Evolutionary conservation across 2,329 filamentous ascomycete genomes (phyloP), one percentile per base, ranked within the genome.

Genomic region (Alternaria novae-zelandiae): DNA sequence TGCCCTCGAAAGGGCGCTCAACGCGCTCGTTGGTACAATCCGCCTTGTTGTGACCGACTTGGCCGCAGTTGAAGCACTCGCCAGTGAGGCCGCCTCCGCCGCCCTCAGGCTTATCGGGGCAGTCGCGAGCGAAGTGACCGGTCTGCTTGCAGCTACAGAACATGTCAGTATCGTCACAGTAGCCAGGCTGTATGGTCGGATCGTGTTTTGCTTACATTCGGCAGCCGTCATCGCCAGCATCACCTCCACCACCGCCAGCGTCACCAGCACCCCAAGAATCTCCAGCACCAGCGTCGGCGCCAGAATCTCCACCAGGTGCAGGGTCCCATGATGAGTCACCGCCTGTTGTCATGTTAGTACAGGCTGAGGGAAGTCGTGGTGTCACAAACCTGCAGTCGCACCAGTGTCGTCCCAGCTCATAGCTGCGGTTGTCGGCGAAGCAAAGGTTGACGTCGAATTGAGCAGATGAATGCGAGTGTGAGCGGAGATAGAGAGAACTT

Each of bases 61-160:
- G 78, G 56, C 86, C 86, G 66, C 88, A 90, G 78, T 89, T 89
- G 83, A 80, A 89, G 81, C 87, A 89, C 47, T 81, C 82, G 21
- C 84, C 81, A 13, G 74, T 81, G 72, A 79, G 76, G 17, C 75
- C 73, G 44, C 72, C 68, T 17, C 74, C 72, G 36, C 73, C 69
- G 41, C 74, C 73, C 26, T 68, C 65, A 21, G 73, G 74, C 80
- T 83, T 80, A 50, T 83, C 74, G 2, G 83, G 81, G 64, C 84
- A 86, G 44, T 86, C 83, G 55, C 82, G 82, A 43, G 83, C 79
- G 58, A 83, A 84, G 74, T 86, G 84, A 1, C 80, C 81, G 4
- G 74, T 71, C 50, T 80, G 70, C 15, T 75, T 67, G 65, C 83
- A 85, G 70, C 82, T 84, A 59, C n/a, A 2, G 6, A 36, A 1